Base-by-base conservation (phyloP, 169 alveolate species). In the Cryptosporidium parvum region DNA sequence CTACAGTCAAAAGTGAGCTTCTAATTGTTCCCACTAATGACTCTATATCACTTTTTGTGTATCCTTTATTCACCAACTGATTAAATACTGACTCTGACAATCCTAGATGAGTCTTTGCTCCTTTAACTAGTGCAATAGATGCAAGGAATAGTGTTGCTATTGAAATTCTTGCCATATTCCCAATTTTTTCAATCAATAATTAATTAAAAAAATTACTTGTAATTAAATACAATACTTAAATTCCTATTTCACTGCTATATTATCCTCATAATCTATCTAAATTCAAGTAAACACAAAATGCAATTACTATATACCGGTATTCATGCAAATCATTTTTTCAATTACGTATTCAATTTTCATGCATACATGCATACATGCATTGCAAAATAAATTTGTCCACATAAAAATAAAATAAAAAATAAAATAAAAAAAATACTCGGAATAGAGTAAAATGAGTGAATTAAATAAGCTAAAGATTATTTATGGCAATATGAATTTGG, bases 11-110 rank as follows among this genome's bases (percentile, higher is more conserved):
- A 16, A 80, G 67, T 0, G 89, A 59, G 59, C 89, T 80, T 80
- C 89, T 80, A 39, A 80, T 80, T 21, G 89, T 80, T 44, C 89
- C 89, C 2, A 80, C 89, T 42, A 80, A 67, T 7, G 89, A 80
- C 44, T 80, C 68, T 21, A 80, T 80, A 14, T 80, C 89, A 23
- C 75, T 80, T 14, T 4, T 62, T n/a, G 89, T 80, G 45, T 80
- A 80, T 18, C 89, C 89, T 65, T 80, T 80, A 1, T 48, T 53
- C 29, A 31, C 53, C n/a, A 80, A 37, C 67, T 80, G 80, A 37
- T 44, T 65, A 42, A 80, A 62, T 39, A 80, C 89, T 6, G 89
- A 62, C 18, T 65, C 75, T 12, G 89, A 61, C 44, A 80, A 21
- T n/a, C 89, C 89, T 16, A 80, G 75, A 12, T 62, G 29, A 31